Conservation (phyloP, 2,329 filamentous ascomycete species). For the Penicillium decumbens region DNA sequence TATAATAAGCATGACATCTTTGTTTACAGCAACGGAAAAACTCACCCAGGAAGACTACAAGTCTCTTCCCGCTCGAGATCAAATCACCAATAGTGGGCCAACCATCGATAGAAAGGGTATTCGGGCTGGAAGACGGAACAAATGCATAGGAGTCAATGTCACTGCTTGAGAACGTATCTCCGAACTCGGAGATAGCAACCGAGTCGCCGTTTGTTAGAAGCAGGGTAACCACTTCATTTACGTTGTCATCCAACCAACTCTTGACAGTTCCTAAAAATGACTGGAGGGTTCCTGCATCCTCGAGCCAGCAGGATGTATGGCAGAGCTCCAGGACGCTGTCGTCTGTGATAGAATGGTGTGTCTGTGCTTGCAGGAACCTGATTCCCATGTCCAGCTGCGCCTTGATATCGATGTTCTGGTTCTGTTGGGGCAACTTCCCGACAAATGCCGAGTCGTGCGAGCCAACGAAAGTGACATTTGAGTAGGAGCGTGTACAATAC, state of each 20-base stretch:
- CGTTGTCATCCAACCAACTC: conserved; percentile 55
- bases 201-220: conserved; percentile 59
- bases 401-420: conserved; percentile 58
- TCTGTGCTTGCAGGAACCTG: conserved; percentile 61
- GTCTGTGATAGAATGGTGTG: conserved; percentile 49
- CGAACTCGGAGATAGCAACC: conserved; percentile 31
- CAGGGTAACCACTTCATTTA: conserved; percentile 59
- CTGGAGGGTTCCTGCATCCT: conserved; percentile 56
- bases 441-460: conserved; percentile 64
- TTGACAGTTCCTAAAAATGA: conserved; percentile 56
- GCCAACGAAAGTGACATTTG: conserved; percentile 58
- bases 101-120: conserved; percentile 29
- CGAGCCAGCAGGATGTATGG: conserved; percentile 58
- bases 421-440: conserved; percentile 51
- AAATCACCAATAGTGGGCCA: conserved; percentile 45
- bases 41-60: conserved; percentile 44
- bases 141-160: conserved; percentile 36
- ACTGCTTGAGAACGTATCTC: conserved; percentile 29
- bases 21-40: neutral
- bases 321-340: conserved; percentile 55
- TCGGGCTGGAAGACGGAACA: conserved; percentile 31
- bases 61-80: conserved; percentile 39
- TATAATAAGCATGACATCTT: neutral
- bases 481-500: conserved; percentile 56
- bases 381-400: conserved; percentile 59